Evolutionary conservation across 192 early-diverging fungal genomes (phyloP).

Genomic region (Martensiomyces pterosporus): DNA sequence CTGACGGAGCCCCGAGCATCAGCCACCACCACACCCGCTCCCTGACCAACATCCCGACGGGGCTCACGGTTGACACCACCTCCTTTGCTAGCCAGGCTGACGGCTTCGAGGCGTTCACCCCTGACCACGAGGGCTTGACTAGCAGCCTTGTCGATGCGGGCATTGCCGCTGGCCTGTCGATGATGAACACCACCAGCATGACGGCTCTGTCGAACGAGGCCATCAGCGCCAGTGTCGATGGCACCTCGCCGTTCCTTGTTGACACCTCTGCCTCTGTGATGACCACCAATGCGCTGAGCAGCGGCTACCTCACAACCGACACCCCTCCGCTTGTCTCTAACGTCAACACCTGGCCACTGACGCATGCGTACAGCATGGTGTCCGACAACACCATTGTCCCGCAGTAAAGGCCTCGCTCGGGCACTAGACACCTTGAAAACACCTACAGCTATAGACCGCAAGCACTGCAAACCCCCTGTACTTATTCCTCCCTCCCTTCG

Average conservation of each 20-base stretch:
- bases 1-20: conserved; percentile 8
- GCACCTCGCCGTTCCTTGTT: background rate
- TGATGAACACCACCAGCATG: too few relatives aligned
- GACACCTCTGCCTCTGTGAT: background rate
- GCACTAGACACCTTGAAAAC: too few relatives aligned
- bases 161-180: background rate
- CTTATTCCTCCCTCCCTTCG: too few relatives aligned
- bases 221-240: background rate
- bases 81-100: conserved; percentile 14
- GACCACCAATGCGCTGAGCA: background rate
- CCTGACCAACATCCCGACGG: conserved; percentile 24
- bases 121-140: conserved; percentile 1
- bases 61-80: conserved; percentile 16
- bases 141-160: background rate
- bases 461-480: too few relatives aligned
- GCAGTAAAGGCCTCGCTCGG: too few relatives aligned
- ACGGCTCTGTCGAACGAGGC: background rate
- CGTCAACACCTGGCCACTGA: background rate
- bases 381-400: too few relatives aligned
- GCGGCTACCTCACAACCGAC: too few relatives aligned
- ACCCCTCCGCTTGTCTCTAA: background rate
- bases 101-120: conserved; percentile 8
- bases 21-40: conserved; percentile 30
- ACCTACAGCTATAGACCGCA: too few relatives aligned
- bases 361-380: background rate